Evolutionary conservation across 1,284 basidiomycete species (phyloP), one percentile per base, ranked within the genome.

Genomic region (Volvariella surrecta): DNA sequence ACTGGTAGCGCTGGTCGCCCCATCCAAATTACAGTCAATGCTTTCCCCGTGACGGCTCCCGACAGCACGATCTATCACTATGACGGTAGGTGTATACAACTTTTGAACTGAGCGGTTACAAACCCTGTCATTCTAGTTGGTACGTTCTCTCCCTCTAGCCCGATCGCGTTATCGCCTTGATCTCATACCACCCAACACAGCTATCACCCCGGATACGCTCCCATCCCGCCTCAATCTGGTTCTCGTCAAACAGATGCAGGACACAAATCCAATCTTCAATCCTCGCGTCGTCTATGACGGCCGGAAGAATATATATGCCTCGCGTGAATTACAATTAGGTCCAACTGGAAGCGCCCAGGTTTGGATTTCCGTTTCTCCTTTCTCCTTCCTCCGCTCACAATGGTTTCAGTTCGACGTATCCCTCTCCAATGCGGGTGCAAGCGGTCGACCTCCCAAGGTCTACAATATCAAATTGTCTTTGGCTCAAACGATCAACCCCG

Each of bases 251-350:
- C 63, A 62, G 2, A 58, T 88, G 1, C 82, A 88, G 52, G 64
- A 59, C 6, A 56, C 63, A 1, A 59, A 74, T 0, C 52, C 70
- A 3, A 60, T 84, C 3, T 87, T 85, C 53, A 78, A 68, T 0
- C 78, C 74, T 0, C 70, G 63, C 2, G 74, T 72, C 1, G 81
- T 73, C 0, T 89, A 87, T 43, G 85, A 89, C 48, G 83, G 84
- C 0, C 67, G 77, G 6, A 87, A 87, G 58, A 89, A 85, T 48
- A 55, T 86, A 40, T 88, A 82, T 54, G 61, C 76, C 0, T 56
- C 73, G 4, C 62, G 64, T 21, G 57, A 67, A 37, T 63, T 85
- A 6, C 66, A 70, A 0, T 71, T 85, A 34, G 72, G 73, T 3
- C 57, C 66, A 0, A 60, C 52, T 0, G 56, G 62, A 10, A 67